Base-by-base conservation (phyloP, 768 basidiomycete species). In the Rhodotorula taiwanensis region DNA sequence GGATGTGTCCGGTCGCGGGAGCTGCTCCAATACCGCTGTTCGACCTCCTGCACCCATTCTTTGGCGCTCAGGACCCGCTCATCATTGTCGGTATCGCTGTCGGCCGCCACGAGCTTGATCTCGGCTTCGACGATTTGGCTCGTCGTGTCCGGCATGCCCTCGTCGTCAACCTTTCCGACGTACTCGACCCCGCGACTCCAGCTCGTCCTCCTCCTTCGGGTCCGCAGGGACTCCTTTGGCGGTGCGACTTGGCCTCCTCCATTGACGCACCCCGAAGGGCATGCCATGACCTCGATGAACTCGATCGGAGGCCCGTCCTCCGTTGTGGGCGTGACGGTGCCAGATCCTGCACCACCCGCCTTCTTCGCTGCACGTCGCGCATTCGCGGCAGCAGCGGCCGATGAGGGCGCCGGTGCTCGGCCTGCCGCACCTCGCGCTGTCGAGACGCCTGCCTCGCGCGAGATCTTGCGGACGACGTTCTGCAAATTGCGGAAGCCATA, bases 201-300 rank as follows among this genome's bases (percentile, higher is more conserved):
- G 20, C 42, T 65, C 52, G 20, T 31, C 47, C 36, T 53, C 39
- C 57, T 47, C 36, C 54, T 41, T 41, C 60, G 30, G 36, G 42
- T 47, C 18, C 45, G 58, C 31, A 61, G 27, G 1, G 50, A 47
- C 33, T 65, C 62, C 49, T 60, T 64, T 55, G 63, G 73, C 42
- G 76, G 72, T 53, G 70, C 69, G 57, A 86, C 75, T 78, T 98
- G 95, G 9, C 95, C 95, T 27, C 94, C 95, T 13, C 95, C 95
- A 74, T 97, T 97, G 45, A 95, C 89, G 75, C 95, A 98, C 23
- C 95, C 95, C 0, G 87, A 85, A 0, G 95, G 95, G 78, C 95
- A 99, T 39, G 95, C 95, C 95, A 99, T 98, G 66, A 99, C 91
- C 74, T 95, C 92, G 44, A 94, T 85, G 75, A 91, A 95, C 77